phyloP scores from a whole-genome alignment of 1,284 basidiomycete genomes.

The Vanrija humicola region DNA sequence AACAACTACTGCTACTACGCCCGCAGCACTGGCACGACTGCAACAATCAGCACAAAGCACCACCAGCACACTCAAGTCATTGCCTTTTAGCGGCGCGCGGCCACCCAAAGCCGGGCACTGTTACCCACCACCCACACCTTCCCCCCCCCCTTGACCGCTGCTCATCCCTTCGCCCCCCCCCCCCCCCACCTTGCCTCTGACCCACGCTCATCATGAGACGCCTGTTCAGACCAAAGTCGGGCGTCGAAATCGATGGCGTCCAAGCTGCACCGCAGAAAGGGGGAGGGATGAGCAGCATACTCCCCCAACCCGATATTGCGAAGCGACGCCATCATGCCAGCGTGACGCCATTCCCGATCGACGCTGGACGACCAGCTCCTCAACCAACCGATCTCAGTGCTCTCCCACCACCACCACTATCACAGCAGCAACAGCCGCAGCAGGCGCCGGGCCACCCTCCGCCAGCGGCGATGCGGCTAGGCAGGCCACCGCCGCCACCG shows the following conservation, averaged over 20 bases:
- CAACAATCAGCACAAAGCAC: background rate
- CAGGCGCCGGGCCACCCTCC: background rate
- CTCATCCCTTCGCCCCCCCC: no score
- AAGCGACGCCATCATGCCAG: constrained; percentile 7
- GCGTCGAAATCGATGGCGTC: background rate
- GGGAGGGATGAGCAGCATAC: background rate
- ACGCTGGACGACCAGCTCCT: constrained; percentile 17
- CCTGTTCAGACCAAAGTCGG: background rate
- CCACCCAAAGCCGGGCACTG: background rate
- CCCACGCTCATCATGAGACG: no score
- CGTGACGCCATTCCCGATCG: constrained; percentile 40
- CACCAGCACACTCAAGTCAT: background rate
- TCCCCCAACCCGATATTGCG: background rate
- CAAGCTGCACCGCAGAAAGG: background rate
- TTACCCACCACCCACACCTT: background rate
- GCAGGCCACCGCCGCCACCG: background rate
- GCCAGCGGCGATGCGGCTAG: background rate
- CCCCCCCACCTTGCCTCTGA: background rate
- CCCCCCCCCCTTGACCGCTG: no score
- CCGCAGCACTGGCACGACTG: no score
- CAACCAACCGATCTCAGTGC: constrained; percentile 7
- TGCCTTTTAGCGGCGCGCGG: background rate
- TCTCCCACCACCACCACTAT: constrained; percentile 11
- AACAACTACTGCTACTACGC: no score
- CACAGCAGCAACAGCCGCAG: constrained; percentile 7